These are phyloP conservation scores for Paecilomyces niveus DNA, from an alignment of 2,329 filamentous ascomycete species.

Conservation along the genomic window DNA sequence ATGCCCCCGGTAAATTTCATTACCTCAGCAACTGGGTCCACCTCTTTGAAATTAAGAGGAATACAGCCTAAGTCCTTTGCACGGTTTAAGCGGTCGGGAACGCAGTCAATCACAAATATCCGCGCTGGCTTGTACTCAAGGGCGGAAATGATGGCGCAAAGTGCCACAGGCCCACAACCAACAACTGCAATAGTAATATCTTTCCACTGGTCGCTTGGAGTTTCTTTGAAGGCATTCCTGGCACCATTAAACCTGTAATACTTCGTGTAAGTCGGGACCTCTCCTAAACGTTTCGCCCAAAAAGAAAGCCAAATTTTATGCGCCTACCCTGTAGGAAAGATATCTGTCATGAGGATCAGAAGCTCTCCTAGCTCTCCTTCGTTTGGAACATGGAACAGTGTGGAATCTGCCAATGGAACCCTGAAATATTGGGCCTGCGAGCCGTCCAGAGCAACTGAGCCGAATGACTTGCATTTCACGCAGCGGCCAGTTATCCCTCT, in stretches of 20 bases:
- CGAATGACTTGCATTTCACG: constrained; percentile 60
- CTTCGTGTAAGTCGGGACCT: background rate
- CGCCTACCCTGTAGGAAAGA: constrained; percentile 62
- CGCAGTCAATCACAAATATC: constrained; percentile 70
- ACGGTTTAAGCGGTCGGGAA: constrained; percentile 63
- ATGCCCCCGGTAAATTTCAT: constrained; percentile 67
- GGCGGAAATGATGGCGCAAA: constrained; percentile 74
- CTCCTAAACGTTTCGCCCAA: background rate
- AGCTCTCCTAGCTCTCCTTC: constrained; percentile 60
- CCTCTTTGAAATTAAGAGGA: constrained; percentile 64
- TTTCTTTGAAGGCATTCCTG: background rate
- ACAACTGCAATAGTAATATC: constrained; percentile 55
- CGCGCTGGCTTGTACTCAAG: constrained; percentile 63
- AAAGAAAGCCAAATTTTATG: background rate
- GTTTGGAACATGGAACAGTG: constrained; percentile 61
- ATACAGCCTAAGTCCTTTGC: constrained; percentile 69
- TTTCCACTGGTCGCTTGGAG: background rate
- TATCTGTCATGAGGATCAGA: constrained; percentile 81
- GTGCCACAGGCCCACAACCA: constrained; percentile 73
- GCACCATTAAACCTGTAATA: background rate
- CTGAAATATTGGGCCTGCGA: constrained; percentile 76
- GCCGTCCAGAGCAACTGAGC: constrained; percentile 61
- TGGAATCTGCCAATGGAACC: constrained; percentile 71
- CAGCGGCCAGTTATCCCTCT: constrained; percentile 70
- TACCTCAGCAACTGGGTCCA: constrained; percentile 58